Conservation (phyloP, 805 yeast genomes). For the Starmera caribaea region DNA sequence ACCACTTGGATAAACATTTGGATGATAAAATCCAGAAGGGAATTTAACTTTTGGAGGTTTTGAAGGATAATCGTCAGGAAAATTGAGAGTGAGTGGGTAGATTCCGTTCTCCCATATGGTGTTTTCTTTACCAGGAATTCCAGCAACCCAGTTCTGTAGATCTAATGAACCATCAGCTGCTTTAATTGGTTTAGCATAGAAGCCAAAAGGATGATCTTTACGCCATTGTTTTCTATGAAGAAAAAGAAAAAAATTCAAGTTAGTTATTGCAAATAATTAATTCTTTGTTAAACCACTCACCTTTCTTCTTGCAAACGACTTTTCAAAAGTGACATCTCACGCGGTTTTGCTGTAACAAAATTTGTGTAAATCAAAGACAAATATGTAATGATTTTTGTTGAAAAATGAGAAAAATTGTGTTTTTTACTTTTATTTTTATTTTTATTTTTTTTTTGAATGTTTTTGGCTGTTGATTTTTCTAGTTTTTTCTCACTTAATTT, state of each 20-base stretch:
- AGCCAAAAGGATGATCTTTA: slow-evolving; percentile 96
- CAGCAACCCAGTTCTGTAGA: slow-evolving; percentile 84
- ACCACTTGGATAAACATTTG: slow-evolving; percentile 96
- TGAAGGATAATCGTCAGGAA: slow-evolving; percentile 90
- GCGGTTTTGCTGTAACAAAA: slow-evolving; percentile 4
- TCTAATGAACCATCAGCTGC: slow-evolving; percentile 76
- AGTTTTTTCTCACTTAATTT: background rate
- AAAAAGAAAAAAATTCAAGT: background rate
- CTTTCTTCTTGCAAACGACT: slow-evolving; percentile 82
- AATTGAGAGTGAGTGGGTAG: slow-evolving; percentile 71
- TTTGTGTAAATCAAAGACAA: background rate
- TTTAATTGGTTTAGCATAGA: slow-evolving; percentile 84
- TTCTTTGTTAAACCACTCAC: slow-evolving; percentile 26
- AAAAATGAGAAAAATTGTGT: background rate
- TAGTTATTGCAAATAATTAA: background rate
- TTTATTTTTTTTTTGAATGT: background rate
- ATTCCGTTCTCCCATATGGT: slow-evolving; percentile 90
- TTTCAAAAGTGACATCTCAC: slow-evolving; percentile 9
- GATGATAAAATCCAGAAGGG: slow-evolving; percentile 89
- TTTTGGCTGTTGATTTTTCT: background rate
- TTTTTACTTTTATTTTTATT: background rate
- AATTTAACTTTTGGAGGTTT: slow-evolving; percentile 93
- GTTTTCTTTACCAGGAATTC: slow-evolving; percentile 85
- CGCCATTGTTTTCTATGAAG: slow-evolving; percentile 99
- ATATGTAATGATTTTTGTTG: too few species aligned